Percentiles rank a stretch among this genome's conserved stretches.
phyloP scores from a whole-genome alignment of 306 rosid genomes.

The Rubus parviflorus region DNA sequence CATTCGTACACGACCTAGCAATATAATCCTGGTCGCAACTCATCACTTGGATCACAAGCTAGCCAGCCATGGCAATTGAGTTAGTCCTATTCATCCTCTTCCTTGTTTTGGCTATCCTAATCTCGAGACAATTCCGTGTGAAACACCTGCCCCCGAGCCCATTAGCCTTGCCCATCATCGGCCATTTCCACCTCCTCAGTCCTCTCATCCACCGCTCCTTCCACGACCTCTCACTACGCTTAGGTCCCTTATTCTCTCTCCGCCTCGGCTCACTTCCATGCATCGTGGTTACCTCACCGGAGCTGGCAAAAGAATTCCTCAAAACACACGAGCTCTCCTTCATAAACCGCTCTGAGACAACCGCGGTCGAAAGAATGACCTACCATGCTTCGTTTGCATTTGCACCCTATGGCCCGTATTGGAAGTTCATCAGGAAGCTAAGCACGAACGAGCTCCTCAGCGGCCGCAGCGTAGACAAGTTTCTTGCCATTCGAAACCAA shows the following conservation, averaged over 20 bases:
- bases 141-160: conserved; percentile 37
- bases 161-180: conserved; percentile 16
- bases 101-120: too few relatives aligned
- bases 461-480: conserved; percentile 26
- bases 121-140: too few relatives aligned
- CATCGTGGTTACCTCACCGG: conserved; percentile 25
- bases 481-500: conserved; percentile 18
- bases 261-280: conserved; percentile 28
- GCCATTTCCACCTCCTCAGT: background rate
- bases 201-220: conserved; percentile 33
- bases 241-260: conserved; percentile 43
- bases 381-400: conserved; percentile 37
- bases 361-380: conserved; percentile 28
- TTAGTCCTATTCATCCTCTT: background rate
- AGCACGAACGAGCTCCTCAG: conserved; percentile 39
- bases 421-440: conserved; percentile 27
- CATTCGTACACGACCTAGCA: too few relatives aligned
- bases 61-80: too few relatives aligned
- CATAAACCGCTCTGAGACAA: conserved; percentile 21
- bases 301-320: conserved; percentile 41
- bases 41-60: too few relatives aligned
- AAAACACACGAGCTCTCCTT: conserved; percentile 31
- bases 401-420: conserved; percentile 28
- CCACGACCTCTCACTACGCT: conserved; percentile 17
- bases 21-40: too few relatives aligned